Evolutionary conservation across 495 filamentous ascomycete species (phyloP).

Genomic region (Xylaria nigripes): DNA sequence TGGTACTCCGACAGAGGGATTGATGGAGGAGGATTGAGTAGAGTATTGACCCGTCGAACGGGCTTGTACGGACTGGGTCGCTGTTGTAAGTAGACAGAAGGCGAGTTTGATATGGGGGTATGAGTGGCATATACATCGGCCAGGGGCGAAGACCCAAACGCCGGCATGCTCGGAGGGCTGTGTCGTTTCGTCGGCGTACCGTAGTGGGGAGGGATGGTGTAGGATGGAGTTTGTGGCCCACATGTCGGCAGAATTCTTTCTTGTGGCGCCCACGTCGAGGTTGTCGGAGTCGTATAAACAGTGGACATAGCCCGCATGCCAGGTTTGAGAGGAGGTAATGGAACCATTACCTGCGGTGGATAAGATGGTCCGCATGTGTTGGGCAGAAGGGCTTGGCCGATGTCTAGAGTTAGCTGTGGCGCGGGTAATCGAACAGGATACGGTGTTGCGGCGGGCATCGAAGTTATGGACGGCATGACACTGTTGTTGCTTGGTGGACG

Average conservation of each 20-base stretch:
- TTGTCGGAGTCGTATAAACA: slow-evolving; percentile 28
- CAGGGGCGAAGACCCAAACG: slow-evolving; percentile 42
- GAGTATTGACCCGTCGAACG: slow-evolving; percentile 76
- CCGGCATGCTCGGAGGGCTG: slow-evolving; percentile 24
- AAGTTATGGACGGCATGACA: slow-evolving; percentile 32
- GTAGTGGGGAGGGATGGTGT: slow-evolving; percentile 22
- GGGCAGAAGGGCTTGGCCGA: slow-evolving; percentile 19
- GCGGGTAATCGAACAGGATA: slow-evolving; percentile 28
- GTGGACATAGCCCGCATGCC: slow-evolving; percentile 45
- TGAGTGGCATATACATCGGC: slow-evolving; percentile 45
- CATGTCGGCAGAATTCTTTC: slow-evolving; percentile 26
- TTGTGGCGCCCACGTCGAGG: slow-evolving; percentile 26
- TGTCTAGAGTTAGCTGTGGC: slow-evolving; percentile 40
- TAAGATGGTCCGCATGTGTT: slow-evolving; percentile 19
- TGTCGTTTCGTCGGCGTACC: slow-evolving; percentile 39
- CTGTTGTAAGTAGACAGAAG: slow-evolving; percentile 53
- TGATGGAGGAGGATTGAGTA: slow-evolving; percentile 81
- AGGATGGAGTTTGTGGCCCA: slow-evolving; percentile 27
- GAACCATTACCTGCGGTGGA: slow-evolving; percentile 30
- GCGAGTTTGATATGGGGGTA: slow-evolving; percentile 47
- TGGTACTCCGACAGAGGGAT: slow-evolving; percentile 66
- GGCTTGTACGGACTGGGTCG: slow-evolving; percentile 83
- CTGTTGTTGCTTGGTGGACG: slow-evolving; percentile 24
- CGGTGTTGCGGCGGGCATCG: slow-evolving; percentile 17
- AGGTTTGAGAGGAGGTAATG: slow-evolving; percentile 37